phyloP scores from a whole-genome alignment of 371 early-diverging fungal genomes.

The Cokeromyces recurvatus region DNA sequence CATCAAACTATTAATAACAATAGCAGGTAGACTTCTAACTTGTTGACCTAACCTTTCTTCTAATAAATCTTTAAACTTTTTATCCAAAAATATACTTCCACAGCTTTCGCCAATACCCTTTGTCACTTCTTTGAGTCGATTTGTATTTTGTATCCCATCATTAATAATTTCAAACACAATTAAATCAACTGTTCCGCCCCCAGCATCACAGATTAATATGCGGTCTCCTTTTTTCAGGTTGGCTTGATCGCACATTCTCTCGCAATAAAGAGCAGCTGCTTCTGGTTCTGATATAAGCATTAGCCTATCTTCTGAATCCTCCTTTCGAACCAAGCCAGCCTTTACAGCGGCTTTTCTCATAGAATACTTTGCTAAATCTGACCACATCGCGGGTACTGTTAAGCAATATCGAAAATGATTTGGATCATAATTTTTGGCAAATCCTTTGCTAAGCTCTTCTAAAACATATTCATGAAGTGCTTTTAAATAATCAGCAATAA shows the following conservation, averaged over 20 bases:
- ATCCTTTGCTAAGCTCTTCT: conserved; percentile 35
- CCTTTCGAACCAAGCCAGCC: conserved; percentile 40
- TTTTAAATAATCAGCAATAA: conserved; percentile 37
- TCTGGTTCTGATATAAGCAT: conserved; percentile 57
- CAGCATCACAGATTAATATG: conserved; percentile 61
- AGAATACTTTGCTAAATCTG: conserved; percentile 45
- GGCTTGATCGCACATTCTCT: conserved; percentile 48
- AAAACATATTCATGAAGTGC: conserved; percentile 35
- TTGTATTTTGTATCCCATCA: conserved; percentile 16
- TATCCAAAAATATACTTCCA: conserved; percentile 53
- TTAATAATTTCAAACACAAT: conserved; percentile 40
- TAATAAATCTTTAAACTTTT: conserved; percentile 37
- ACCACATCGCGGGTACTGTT: conserved; percentile 51
- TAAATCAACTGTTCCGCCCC: conserved; percentile 61
- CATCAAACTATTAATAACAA: conserved; percentile 45
- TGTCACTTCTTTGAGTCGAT: conserved; percentile 48
- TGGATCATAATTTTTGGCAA: conserved; percentile 40
- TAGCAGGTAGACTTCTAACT: conserved; percentile 26
- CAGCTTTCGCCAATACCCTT: conserved; percentile 62
- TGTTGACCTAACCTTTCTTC: conserved; percentile 38
- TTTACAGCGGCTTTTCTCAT: conserved; percentile 54
- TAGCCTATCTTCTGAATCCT: conserved; percentile 50
- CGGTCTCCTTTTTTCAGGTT: conserved; percentile 46
- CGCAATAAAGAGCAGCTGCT: conserved; percentile 58
- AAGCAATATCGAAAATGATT: conserved; percentile 41